Evolutionary conservation across 495 filamentous ascomycete species (phyloP), one percentile per base, ranked within the genome.

Genomic region (Neurospora cerealis): DNA sequence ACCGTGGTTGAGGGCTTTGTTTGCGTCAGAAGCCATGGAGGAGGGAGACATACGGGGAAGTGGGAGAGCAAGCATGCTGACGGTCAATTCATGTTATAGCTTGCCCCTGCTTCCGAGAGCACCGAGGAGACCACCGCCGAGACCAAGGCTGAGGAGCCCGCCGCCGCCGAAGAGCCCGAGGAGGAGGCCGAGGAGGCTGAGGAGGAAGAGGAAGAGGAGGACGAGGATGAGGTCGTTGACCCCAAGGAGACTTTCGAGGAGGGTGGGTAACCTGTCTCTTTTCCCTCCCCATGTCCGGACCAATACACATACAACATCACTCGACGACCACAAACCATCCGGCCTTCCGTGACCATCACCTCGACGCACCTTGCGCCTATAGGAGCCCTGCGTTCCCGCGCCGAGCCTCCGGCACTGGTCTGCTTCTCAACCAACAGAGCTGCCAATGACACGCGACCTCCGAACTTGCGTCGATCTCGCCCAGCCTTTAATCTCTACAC

Each of bases 141-240:
- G 54, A 66, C 54, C 75, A 81, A 87, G 62, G 72, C 79, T 41
- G 83, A 83, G 71, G 83, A 84, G 69, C 72, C 80, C 69, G 82
- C 81, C 54, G 83, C 84, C 69, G 85, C 83, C 5, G 83, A 81
- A 48, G 86, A 83, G 24, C 80, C 87, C 69, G 83, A 80, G 10
- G 86, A 83, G 48, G 87, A 83, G 71, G 86, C 84, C 69, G 83
- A 84, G 48, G 86, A 84, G 5, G 86, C 82, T 46, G 85, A 82
- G 17, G 85, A 88, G 70, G 89, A 89, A 32, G 90, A 93, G 71
- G 93, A 93, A 71, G 93, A 96, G 73, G 93, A 96, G 17, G 94
- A 96, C 74, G 94, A 96, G 77, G 93, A 97, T 75, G 95, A 98
- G 87, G 87, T 90, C 69, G 89, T 90, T 76, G 96, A 99, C 80